Percentiles rank a stretch among this genome's conserved stretches.
Conservation (phyloP, 495 filamentous ascomycete species). For the Xylaria bambusicola region DNA sequence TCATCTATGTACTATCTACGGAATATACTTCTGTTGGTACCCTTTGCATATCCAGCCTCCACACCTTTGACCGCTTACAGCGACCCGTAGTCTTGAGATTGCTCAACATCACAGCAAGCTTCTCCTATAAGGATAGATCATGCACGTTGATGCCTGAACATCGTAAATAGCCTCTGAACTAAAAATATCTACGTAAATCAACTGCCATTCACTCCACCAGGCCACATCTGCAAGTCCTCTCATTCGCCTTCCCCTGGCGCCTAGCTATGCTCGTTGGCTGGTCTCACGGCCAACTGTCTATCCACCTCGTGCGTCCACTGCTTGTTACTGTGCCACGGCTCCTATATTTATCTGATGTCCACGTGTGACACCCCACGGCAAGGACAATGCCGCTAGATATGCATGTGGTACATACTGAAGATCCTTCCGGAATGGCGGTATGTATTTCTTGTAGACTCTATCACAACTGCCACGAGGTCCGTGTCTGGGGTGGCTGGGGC, state of each 20-base stretch:
- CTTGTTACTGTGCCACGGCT: neutral
- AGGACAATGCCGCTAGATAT: neutral
- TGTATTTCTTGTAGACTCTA: neutral
- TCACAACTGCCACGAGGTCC: neutral
- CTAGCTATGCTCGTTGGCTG: neutral
- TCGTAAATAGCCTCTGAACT: neutral
- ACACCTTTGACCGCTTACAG: neutral
- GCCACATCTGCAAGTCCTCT: neutral
- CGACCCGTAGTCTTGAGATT: neutral
- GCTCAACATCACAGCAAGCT: too few relatives aligned
- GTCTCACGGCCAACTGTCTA: neutral
- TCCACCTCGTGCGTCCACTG: neutral
- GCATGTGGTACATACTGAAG: constrained; percentile 1
- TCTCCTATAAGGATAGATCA: neutral
- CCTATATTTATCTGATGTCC: constrained; percentile 3
- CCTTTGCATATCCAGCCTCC: neutral
- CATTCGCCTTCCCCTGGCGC: constrained; percentile 2
- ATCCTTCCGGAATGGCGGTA: neutral
- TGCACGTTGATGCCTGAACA: neutral
- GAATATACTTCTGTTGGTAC: too few relatives aligned
- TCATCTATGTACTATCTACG: neutral
- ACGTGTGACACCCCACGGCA: constrained; percentile 6
- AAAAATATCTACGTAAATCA: constrained; percentile 9
- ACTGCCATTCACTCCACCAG: neutral
- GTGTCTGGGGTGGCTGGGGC: neutral